phyloP scores from a whole-genome alignment of 139 green algal species.

The Coelastrella sp. region DNA sequence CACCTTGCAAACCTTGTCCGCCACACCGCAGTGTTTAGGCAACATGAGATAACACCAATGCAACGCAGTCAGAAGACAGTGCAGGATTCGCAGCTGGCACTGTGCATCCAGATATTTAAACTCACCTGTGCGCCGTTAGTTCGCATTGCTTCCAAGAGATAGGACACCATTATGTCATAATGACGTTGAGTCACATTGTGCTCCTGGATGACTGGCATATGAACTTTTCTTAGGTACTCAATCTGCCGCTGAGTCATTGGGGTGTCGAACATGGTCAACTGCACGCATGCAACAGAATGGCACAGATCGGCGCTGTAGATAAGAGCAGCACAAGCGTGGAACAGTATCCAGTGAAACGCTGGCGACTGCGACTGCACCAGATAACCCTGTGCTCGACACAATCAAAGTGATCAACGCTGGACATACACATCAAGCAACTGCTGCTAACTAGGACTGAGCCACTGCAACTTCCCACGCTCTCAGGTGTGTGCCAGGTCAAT shows the following conservation, averaged over 20 bases:
- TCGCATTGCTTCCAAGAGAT: slow-evolving; percentile 25
- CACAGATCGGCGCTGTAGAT: neutral
- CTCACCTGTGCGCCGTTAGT: slow-evolving; percentile 29
- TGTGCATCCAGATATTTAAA: neutral
- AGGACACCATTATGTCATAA: slow-evolving; percentile 29
- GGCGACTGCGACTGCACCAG: no score
- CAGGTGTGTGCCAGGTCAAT: neutral
- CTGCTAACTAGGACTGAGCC: neutral
- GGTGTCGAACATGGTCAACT: slow-evolving; percentile 36
- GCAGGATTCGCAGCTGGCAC: neutral
- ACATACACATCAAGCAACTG: neutral
- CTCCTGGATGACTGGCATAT: slow-evolving; percentile 5
- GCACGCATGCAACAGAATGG: neutral
- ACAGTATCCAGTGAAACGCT: no score
- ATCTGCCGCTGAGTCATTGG: slow-evolving; percentile 22
- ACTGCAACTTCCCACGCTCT: neutral
- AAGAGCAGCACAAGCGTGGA: neutral
- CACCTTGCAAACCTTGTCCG: no score
- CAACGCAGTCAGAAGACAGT: neutral
- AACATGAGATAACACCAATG: neutral
- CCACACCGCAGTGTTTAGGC: neutral
- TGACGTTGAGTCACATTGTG: slow-evolving; percentile 23
- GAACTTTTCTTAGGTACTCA: slow-evolving; percentile 28
- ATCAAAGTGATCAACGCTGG: neutral
- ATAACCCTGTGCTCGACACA: neutral